Evolutionary conservation across 2,329 filamentous ascomycete species (phyloP), one percentile per base, ranked within the genome.

Genomic region (Trichoderma brevicompactum): DNA sequence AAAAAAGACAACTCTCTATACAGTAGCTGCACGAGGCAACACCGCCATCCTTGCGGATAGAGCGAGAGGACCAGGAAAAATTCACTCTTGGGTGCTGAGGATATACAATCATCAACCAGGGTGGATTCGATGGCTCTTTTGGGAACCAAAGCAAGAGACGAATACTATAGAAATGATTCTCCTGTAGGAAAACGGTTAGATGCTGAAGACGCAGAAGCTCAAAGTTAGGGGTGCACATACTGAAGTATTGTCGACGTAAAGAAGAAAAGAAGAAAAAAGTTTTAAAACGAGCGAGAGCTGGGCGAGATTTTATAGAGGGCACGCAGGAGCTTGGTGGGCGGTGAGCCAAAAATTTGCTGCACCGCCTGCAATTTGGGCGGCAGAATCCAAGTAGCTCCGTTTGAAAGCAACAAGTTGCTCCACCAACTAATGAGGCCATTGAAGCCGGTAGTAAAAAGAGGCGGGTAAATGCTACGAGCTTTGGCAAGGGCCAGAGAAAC

Each of bases 151-250:
- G 91, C 92, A 88, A 85, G 85, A 86, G 90, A 93, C 88, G 88
- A 92, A 85, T 89, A 94, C 92, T 97, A 93, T 94, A 96, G 91
- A 96, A 96, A 92, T 92, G 92, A 94, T 94, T 94, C 91, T 92
- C 80, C 77, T 83, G 77, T 70, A 70, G 64, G 41, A 61, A 23
- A 32, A 10, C 6, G 15, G 61, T 74, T 70, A 74, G 72, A 36
- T 7, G 41, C 28, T 65, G 46, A 68, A 64, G 65, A 23, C 48
- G 55, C 49, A 70, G 12, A 7, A n/a, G 8, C 19, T 55, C 38
- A 15, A n/a, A 68, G 73, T 73, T 64, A 74, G 75, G 76, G 79
- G 77, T 72, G 68, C 63, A 73, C 77, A 71, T 78, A 82, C 80
- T 85, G 79, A 84, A 84, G 82, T 85, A 85, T 86, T 85, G 83